Base-by-base conservation (phyloP, 306 rosid genomes). In the Carpinus viminea region DNA sequence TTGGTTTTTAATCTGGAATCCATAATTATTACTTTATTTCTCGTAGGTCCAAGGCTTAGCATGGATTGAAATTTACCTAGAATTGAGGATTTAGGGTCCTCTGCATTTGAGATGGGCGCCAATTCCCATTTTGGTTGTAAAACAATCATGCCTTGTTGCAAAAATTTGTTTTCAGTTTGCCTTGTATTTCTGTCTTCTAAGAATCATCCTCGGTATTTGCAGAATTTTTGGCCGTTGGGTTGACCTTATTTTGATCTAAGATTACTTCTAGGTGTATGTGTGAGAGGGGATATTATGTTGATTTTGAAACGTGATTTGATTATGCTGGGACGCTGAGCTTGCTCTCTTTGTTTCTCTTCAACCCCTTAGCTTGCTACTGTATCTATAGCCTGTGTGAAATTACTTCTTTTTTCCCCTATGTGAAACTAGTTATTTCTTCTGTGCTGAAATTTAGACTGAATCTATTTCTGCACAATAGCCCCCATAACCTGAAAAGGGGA, bases 161-260 rank as follows among this genome's bases (percentile, higher is more conserved):
- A 78, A 74, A 83, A 80, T 89, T 41, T 89, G 90, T 78, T 76
- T 34, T 70, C 46, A 75, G 87, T 72, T 70, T 77, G 80, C 54
- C 70, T 41, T 85, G 85, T 83, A 75, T 76, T 76, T 82, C 57
- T 82, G 74, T 76, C 61, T 54, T 80, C 72, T 38, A n/a, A 83
- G 54, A 45, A 72, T 48, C 52, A 48, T 48, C 52, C 52, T 48
- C 15, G 11, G 52, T 12, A 76, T 65, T 68, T 83, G 80, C 75
- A 80, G 74, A 66, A 79, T 24, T 66, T 61, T 36, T 74, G 75
- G 78, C 70, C 60, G 74, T 74, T 80, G 84, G 81, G 36, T 79
- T 76, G 79, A 60, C 50, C 43, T 73, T 47, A 26, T 74, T 28
- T 26, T 68, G 60, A 70, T 60, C 36, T 53, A 50, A 79, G 78